phyloP scores from a whole-genome alignment of 2,329 filamentous ascomycete genomes.

The Fusarium dlaminii region DNA sequence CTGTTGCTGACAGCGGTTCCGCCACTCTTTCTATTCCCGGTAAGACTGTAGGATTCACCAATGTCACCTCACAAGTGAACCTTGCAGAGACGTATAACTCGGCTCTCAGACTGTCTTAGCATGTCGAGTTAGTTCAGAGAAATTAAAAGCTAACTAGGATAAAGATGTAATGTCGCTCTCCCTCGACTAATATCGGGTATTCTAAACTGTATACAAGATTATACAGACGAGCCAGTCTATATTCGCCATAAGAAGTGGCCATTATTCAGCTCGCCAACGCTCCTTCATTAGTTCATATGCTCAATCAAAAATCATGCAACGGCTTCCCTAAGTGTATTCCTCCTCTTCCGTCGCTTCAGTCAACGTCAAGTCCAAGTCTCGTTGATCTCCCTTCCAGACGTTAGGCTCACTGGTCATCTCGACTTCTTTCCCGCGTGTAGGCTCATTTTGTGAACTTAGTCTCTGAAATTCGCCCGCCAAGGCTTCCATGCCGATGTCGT shows the following conservation, averaged over 20 bases:
- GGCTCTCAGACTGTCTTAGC: neutral
- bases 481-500: constrained; percentile 9
- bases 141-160: neutral
- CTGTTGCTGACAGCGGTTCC: neutral
- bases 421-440: neutral
- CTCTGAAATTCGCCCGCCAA: neutral
- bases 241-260: neutral
- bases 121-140: neutral
- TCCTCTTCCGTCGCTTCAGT: constrained; percentile 21
- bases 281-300: neutral
- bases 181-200: neutral
- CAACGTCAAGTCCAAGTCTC: constrained; percentile 11
- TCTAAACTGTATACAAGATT: neutral
- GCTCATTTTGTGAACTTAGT: neutral
- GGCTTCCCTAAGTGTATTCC: neutral
- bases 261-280: too few relatives aligned
- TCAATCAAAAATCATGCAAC: neutral
- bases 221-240: neutral
- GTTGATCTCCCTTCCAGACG: constrained; percentile 2
- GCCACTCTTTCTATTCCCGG: neutral
- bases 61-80: neutral
- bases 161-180: neutral
- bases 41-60: neutral
- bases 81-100: neutral
- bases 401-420: neutral